A percentile compares a stretch with the other conserved stretches of the same genome.
Evolutionary conservation across 106 monocot species (phyloP).

Genomic region (Platanthera guangdongensis): DNA sequence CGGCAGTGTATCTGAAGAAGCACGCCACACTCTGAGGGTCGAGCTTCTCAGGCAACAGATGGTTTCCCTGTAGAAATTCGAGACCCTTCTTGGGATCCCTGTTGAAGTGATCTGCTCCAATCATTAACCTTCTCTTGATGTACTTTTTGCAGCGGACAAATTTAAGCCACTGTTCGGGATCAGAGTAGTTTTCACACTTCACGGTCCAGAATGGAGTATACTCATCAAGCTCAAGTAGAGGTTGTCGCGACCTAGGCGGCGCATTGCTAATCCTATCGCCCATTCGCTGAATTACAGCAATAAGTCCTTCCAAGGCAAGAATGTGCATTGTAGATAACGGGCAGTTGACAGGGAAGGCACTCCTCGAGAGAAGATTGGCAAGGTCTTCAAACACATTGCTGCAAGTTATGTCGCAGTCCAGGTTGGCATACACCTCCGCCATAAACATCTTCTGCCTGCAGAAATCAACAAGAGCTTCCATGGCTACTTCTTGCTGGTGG

Average conservation of each 20-base stretch:
- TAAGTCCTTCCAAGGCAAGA: conserved; percentile 67
- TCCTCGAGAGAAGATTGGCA: conserved; percentile 63
- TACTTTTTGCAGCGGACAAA: conserved; percentile 49
- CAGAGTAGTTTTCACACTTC: conserved; percentile 48
- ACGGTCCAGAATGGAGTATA: conserved; percentile 57
- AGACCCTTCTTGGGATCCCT: conserved; percentile 64
- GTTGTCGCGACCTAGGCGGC: conserved; percentile 26
- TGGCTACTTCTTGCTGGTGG: conserved; percentile 93
- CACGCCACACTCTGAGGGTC: conserved; percentile 64
- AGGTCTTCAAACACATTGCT: conserved; percentile 80
- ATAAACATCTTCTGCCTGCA: conserved; percentile 77
- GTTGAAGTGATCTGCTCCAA: conserved; percentile 70
- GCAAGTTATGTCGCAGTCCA: conserved; percentile 79
- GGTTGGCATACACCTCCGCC: conserved; percentile 79
- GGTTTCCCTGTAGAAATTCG: conserved; percentile 62
- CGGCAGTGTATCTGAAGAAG: conserved; percentile 62
- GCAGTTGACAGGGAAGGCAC: conserved; percentile 62
- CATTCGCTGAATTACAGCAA: conserved; percentile 61
- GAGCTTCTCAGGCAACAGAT: conserved; percentile 72
- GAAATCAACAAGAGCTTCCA: conserved; percentile 88
- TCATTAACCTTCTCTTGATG: conserved; percentile 57
- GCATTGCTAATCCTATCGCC: conserved; percentile 44
- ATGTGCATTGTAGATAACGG: conserved; percentile 59
- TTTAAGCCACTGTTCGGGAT: conserved; percentile 60
- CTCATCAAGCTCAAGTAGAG: conserved; percentile 34